Conservation (phyloP, 805 yeast species). For the Tetrapisispora fleetii region DNA sequence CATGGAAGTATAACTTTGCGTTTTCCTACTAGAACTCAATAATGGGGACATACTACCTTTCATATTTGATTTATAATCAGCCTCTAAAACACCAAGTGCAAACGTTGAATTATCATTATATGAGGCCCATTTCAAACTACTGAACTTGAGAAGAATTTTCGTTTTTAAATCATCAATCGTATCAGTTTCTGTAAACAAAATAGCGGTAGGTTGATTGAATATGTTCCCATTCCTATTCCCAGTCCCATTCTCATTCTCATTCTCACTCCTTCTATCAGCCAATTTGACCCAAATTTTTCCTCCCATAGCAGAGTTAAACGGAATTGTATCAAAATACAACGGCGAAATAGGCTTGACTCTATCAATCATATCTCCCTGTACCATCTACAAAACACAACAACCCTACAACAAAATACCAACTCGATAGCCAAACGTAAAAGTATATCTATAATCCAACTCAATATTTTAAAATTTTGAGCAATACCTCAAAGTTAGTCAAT, state of each 20-base stretch:
- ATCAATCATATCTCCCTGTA: not conserved
- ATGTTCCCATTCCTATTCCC: constrained; percentile 6
- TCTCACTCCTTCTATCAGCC: constrained; percentile 7
- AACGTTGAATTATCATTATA: constrained; percentile 48
- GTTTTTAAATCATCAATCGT: constrained; percentile 76
- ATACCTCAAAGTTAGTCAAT: too few species aligned
- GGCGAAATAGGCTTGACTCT: not conserved
- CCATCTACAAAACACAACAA: not conserved
- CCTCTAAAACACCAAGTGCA: constrained; percentile 43
- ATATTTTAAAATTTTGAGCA: too few species aligned
- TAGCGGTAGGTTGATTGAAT: constrained; percentile 49
- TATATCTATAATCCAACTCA: too few species aligned
- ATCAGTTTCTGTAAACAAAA: constrained; percentile 50
- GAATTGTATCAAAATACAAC: not conserved
- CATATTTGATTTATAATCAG: not conserved
- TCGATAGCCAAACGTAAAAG: too few species aligned
- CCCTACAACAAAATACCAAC: not conserved
- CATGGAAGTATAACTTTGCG: not conserved
- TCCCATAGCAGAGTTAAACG: constrained; percentile 6
- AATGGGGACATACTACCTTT: not conserved
- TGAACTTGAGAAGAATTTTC: constrained; percentile 46
- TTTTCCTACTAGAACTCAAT: not conserved
- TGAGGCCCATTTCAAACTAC: constrained; percentile 50
- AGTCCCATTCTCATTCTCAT: constrained; percentile 3
- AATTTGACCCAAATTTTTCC: constrained; percentile 23